Evolutionary conservation across 345 rosid genomes (phyloP).

Genomic region (Heritiera littoralis): DNA sequence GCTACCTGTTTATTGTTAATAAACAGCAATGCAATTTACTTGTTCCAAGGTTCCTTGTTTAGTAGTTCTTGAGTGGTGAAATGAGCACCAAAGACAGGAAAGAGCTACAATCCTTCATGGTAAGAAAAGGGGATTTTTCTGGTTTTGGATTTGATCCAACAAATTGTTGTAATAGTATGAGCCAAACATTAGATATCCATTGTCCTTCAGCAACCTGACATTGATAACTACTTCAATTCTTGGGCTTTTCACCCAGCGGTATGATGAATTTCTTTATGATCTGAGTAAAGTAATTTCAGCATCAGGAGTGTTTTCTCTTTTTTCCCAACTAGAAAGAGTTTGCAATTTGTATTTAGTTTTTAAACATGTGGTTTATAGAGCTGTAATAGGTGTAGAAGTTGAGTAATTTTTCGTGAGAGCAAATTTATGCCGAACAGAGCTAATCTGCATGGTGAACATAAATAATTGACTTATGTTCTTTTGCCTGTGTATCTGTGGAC

Average conservation of each 20-base stretch:
- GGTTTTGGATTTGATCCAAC: background rate
- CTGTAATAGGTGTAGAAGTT: background rate
- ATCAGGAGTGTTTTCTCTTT: background rate
- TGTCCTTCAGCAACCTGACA: background rate
- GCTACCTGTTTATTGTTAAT: background rate
- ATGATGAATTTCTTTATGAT: background rate
- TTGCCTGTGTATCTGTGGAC: background rate
- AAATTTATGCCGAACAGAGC: background rate
- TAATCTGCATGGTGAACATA: background rate
- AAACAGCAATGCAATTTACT: background rate
- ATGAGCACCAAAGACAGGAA: background rate
- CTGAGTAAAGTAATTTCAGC: background rate
- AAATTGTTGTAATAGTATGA: background rate
- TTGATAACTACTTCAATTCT: background rate
- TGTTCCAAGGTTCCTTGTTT: background rate
- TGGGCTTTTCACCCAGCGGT: background rate
- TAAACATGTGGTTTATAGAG: background rate
- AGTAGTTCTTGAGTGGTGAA: background rate
- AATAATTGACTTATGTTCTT: slow-evolving; percentile 7
- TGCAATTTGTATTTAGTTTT: background rate
- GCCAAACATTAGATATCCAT: background rate
- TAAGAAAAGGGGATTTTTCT: background rate
- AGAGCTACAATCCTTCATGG: background rate
- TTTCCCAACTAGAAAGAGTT: background rate
- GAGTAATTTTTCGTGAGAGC: background rate